Conservation (phyloP, 2,329 filamentous ascomycete species). For the Sporothrix euskadiensis region DNA sequence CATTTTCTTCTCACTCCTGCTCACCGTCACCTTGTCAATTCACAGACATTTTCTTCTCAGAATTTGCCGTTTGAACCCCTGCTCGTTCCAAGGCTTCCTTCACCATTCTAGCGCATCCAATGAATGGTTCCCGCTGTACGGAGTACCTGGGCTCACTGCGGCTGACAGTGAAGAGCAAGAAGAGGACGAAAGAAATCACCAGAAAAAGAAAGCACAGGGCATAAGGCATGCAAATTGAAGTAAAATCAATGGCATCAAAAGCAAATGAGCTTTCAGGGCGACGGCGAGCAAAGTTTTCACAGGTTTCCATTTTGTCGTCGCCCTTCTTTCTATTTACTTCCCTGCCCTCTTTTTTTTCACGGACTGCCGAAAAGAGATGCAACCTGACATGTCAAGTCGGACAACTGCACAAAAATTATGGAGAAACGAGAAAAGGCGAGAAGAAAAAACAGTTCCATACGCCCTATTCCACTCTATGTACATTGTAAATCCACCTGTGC, state of each 20-base stretch:
- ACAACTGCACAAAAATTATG: slow-evolving; percentile 1
- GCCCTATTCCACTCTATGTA: not conserved
- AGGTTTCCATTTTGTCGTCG: not conserved
- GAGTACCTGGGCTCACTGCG: not conserved
- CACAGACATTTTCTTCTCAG: not conserved
- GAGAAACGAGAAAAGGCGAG: not conserved
- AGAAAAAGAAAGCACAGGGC: not conserved
- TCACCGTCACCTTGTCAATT: not conserved
- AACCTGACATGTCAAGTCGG: slow-evolving; percentile 27
- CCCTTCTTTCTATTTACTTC: not conserved
- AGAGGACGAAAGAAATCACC: not conserved
- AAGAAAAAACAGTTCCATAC: not conserved
- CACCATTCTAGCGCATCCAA: not conserved
- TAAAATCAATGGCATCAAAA: not conserved
- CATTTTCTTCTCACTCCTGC: not conserved
- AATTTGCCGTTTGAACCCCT: not conserved
- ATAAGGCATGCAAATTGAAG: not conserved
- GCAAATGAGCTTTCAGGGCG: not conserved
- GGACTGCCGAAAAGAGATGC: slow-evolving; percentile 24
- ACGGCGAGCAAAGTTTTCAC: not conserved
- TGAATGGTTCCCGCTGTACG: not conserved
- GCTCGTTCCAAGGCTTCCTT: not conserved
- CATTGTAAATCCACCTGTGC: not conserved
- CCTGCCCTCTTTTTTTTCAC: not conserved
- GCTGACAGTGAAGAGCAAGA: not conserved